Evolutionary conservation across 345 rosid species (phyloP), one percentile per base, ranked within the genome.

Genomic region (Dipteronia sinensis): DNA sequence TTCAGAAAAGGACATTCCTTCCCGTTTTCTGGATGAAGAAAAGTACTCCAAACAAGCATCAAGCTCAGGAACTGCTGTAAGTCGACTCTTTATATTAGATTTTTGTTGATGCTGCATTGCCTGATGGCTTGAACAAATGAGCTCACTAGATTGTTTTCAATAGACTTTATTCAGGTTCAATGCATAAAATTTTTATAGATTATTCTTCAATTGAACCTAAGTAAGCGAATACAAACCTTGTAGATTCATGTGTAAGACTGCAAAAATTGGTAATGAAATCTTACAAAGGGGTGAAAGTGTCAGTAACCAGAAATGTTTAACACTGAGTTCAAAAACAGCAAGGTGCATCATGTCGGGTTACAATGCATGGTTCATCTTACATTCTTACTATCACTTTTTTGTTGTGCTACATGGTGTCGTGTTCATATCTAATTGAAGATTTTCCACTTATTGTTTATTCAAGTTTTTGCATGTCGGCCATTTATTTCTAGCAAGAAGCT

Each of bases 1-100:
- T 78, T 76, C 91, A 96, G 99, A 96, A 80, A 96, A 94, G 71
- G 99, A 96, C 83, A 80, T 94, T 75, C 99, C 99, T 31, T 82
- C 93, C 72, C 89, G 86, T 65, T 90, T 88, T 83, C 85, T 92
- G 68, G 98, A 94, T 85, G 99, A 94, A 81, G 99, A 85, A 77
- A 85, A 82, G 80, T 55, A 79, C 56, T 75, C 88, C 1, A 96
- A 91, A 80, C 90, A 92, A 85, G 91, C 95, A 81, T 89, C 98
- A 74, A 89, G 94, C 92, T 92, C 98, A 20, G 97, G 88, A 84
- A 86, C 89, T 56, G 83, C 84, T 0, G 99, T 95, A 83, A 86
- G 87, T 76, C 51, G 59, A 53, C 23, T 55, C 64, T 65, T 72
- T 64, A 51, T 38, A 40, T 22, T 22, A 10, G 51, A 13, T 38